Evolutionary conservation across 1,139 yeast genomes (phyloP), one percentile per base, ranked within the genome.

Genomic region (Schwanniomyces etchellsii): DNA sequence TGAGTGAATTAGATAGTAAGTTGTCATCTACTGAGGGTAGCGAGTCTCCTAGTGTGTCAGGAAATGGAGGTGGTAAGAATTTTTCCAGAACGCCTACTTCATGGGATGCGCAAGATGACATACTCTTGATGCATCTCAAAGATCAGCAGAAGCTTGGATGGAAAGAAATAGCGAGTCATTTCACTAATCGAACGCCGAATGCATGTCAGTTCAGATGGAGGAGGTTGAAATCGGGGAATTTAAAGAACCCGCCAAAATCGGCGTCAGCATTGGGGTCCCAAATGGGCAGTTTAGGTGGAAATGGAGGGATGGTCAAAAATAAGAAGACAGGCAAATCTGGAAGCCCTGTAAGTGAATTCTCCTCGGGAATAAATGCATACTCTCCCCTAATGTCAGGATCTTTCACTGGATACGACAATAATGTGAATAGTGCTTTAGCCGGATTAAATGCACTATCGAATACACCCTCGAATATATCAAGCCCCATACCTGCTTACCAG

Each of bases 131-230:
- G 63, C 83, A 78, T 50, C 60, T 81, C 45, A 80, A 81, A 48
- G 89, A 81, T 51, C 73, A 70, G 35, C 81, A 76, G 48, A 78
- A 78, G 47, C 59, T 80, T 38, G 88, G 88, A 0, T 80, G 89
- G 89, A 78, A 80, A 52, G 86, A 80, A 41, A 80, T 81, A 31
- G 79, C 86, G 7, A 65, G 74, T 33, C 75, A 79, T 45, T 81
- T 80, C 52, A 65, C 64, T 31, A 75, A 77, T 50, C 60, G 89
- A 53, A 81, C 88, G 1, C 83, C 86, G 24, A 81, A 81, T 46
- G 88, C 88, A 3, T 81, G 88, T 43, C 89, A 81, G 53, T 81
- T 81, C 45, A 66, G 89, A 47, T 81, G 89, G 89, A 68, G 89
- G 54, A 55, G 89, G 36, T 63, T 82, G 36, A 74, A 76, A 51